Evolutionary conservation across 78 protist species (phyloP).

Genomic region (Guillardia theta): DNA sequence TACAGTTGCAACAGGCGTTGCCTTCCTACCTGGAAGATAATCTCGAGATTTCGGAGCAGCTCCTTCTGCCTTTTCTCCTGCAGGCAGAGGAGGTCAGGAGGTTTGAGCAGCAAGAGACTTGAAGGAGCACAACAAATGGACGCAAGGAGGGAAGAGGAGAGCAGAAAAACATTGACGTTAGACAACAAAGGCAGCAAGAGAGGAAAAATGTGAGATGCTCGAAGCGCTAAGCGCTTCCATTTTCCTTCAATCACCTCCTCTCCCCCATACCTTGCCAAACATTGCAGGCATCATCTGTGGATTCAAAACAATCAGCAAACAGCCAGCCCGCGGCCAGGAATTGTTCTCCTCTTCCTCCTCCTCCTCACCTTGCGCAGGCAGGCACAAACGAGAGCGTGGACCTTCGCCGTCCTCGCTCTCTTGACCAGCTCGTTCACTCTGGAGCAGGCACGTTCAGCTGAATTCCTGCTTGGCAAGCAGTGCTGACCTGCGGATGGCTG

Average conservation of each 20-base stretch:
- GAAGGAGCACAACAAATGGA: background rate
- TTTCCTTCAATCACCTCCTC: too few relatives aligned
- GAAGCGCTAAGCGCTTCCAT: too few relatives aligned
- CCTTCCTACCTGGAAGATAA: background rate
- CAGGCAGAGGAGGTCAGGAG: background rate
- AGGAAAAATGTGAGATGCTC: too few relatives aligned
- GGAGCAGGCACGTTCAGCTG: background rate
- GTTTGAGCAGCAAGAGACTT: background rate
- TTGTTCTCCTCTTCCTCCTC: too few relatives aligned
- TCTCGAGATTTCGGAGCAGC: background rate
- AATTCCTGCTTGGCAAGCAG: background rate
- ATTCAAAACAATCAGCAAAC: too few relatives aligned
- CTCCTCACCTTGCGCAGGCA: conserved; percentile 30
- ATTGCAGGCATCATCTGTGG: too few relatives aligned
- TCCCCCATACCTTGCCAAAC: too few relatives aligned
- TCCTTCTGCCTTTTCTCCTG: conserved; percentile 47
- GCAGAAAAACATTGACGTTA: background rate
- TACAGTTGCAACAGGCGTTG: background rate
- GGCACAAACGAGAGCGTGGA: conserved; percentile 24
- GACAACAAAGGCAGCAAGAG: background rate
- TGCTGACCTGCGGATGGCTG: conserved; percentile 7
- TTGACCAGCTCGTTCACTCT: conserved; percentile 30
- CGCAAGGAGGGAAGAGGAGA: background rate
- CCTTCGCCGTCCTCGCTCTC: background rate
- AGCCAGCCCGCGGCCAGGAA: too few relatives aligned